Evolutionary conservation across 805 yeast species (phyloP), one percentile per base, ranked within the genome.

Genomic region (Yarrowia phangngaensis): DNA sequence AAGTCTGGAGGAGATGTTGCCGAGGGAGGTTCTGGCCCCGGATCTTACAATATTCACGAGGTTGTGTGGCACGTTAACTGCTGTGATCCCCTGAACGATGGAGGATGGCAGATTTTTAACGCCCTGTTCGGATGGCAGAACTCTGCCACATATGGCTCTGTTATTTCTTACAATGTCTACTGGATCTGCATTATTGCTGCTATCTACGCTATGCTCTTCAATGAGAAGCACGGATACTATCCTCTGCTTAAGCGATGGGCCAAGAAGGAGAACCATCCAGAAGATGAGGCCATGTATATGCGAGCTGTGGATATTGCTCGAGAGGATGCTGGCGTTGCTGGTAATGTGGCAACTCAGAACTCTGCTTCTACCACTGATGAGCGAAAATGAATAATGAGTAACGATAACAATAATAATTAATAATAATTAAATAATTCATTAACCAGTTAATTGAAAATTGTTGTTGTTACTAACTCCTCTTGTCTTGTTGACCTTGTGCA

Each of bases 71-170:
- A 90, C 70, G 94, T 90, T 54, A 88, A 90, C 75, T 90, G 97
- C 71, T 90, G 97, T 71, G 88, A 88, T 68, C 97, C 97, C 34
- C 88, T 83, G 67, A 72, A 74, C 53, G 90, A 84, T 67, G 80
- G 82, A 58, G 97, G 97, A 70, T 90, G 97, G 97, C 95, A 88
- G 76, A 80, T 90, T 54, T 90, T 90, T 75, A 90, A 90, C 63
- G 86, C 97, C 20, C 67, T 90, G 51, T 72, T 90, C 55, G 98
- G 97, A 55, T 90, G 98, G 98, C 95, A 88, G 71, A 90, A 90
- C 69, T 78, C 95, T 50, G 97, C 96, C 52, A 87, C 95, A 56
- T 76, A 85, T 63, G 95, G 97, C 51, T 86, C 96, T 4, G 89
- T 90, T 52, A 70, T 90, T 46, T 78, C 90, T 38, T 90, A 90